Evolutionary conservation across 2,329 filamentous ascomycete genomes (phyloP).

Genomic region (Xenosphaeropsis pyriputrescens): DNA sequence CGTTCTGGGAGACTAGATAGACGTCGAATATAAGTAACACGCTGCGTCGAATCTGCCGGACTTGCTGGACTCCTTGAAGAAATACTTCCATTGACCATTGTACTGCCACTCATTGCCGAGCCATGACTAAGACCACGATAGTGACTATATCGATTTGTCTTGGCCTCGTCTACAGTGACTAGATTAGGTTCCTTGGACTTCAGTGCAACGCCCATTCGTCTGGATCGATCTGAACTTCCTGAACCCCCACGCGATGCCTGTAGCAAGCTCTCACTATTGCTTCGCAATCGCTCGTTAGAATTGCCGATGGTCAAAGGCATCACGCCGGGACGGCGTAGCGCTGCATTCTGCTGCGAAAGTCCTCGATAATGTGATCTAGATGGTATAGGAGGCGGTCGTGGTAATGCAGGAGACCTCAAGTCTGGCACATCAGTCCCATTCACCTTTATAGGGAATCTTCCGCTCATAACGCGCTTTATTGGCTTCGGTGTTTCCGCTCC

Average conservation of each 20-base stretch:
- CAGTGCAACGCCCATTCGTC: constrained; percentile 49
- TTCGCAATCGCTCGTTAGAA: constrained; percentile 50
- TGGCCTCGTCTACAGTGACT: constrained; percentile 45
- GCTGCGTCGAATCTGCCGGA: constrained; percentile 40
- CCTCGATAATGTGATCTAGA: constrained; percentile 69
- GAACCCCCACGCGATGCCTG: constrained; percentile 25
- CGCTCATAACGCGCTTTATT: constrained; percentile 45
- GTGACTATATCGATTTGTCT: constrained; percentile 49
- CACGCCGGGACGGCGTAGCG: constrained; percentile 55
- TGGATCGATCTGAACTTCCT: constrained; percentile 33
- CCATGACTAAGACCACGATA: constrained; percentile 53
- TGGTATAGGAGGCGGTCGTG: constrained; percentile 63
- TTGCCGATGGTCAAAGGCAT: constrained; percentile 56
- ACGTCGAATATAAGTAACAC: constrained; percentile 42
- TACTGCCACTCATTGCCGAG: constrained; percentile 43
- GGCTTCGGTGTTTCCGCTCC: constrained; percentile 66
- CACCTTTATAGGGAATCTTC: constrained; percentile 55
- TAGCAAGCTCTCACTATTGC: constrained; percentile 45
- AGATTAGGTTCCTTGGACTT: constrained; percentile 36
- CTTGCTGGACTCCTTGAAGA: constrained; percentile 35
- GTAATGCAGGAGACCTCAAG: constrained; percentile 50
- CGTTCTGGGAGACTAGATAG: constrained; percentile 46
- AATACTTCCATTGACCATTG: constrained; percentile 10
- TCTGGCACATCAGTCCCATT: constrained; percentile 58
- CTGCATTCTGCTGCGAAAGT: constrained; percentile 49